Evolutionary conservation across 2,329 filamentous ascomycete genomes (phyloP).

Genomic region (Phaeomoniella chlamydospora): DNA sequence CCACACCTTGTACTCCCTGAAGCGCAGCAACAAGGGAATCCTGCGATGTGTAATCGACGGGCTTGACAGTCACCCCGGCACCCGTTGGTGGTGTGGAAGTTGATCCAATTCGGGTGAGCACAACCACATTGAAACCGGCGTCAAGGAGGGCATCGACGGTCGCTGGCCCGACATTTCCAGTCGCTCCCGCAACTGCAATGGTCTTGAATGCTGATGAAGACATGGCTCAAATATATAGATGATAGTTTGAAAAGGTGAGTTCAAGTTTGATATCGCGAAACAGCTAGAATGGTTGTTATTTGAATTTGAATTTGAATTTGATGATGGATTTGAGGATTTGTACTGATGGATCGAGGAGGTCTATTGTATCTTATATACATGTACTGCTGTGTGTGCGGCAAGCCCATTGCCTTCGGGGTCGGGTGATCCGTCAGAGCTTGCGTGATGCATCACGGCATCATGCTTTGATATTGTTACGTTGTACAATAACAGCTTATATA

Average conservation of each 20-base stretch:
- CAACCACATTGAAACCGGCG: slow-evolving; percentile 13
- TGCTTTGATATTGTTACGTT: too few relatives aligned
- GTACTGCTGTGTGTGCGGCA: too few relatives aligned
- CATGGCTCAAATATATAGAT: neutral
- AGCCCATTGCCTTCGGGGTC: too few relatives aligned
- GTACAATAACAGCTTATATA: too few relatives aligned
- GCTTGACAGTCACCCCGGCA: slow-evolving; percentile 2
- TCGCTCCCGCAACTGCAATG: slow-evolving; percentile 6
- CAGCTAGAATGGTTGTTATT: too few relatives aligned
- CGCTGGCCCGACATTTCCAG: slow-evolving; percentile 14
- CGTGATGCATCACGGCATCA: too few relatives aligned
- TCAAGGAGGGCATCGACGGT: slow-evolving; percentile 12
- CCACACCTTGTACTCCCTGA: slow-evolving; percentile 9
- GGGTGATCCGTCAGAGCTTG: too few relatives aligned
- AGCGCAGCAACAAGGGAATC: slow-evolving; percentile 9
- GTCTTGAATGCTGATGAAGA: neutral
- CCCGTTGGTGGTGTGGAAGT: slow-evolving; percentile 6
- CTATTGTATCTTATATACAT: too few relatives aligned
- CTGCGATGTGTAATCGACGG: slow-evolving; percentile 10
- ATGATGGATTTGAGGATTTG: too few relatives aligned
- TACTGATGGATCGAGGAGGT: too few relatives aligned
- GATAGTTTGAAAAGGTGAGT: neutral
- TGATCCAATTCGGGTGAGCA: slow-evolving; percentile 11
- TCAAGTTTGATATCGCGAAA: too few relatives aligned
- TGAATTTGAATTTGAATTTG: too few relatives aligned